Base-by-base conservation (phyloP, 1,284 basidiomycete species). In the Sanghuangporus sanghuang region DNA sequence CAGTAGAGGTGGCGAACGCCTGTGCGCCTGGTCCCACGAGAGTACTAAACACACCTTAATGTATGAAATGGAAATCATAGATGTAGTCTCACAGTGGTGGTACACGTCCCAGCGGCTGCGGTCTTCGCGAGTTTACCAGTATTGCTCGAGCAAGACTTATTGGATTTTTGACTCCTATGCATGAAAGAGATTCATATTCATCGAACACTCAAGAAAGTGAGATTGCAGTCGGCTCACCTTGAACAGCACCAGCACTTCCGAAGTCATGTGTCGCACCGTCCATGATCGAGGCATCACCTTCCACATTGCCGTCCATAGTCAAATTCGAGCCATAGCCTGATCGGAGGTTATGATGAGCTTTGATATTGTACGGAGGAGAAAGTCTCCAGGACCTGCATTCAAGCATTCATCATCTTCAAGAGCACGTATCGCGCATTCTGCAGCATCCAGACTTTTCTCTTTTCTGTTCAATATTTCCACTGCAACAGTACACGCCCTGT, bases 251-350 rank as follows among this genome's bases (percentile, higher is more conserved):
- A 16, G 87, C 82, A 67, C 85, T 84, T 27, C 89, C 90, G 71
- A 88, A 92, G 57, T 78, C 75, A 49, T 76, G 73, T 2, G 74
- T 74, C 9, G 57, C 62, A 0, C 81, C 83, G 59, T 83, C 79
- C 86, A 90, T 90, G 64, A 92, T 77, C 8, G 88, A 79, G 1
- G 90, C 90, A 69, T 92, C 90, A 68, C 90, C 92, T 74, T 92
- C 90, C 18, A 90, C 89, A 1, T 74, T 76, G 8, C 90, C 89
- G 21, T 81, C 76, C 6, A 85, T 67, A 0, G 88, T 91, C 48
- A 92, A 75, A 72, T 92, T 92, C 1, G 90, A 89, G 5, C 90
- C 90, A 65, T 81, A 84, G 0, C 89, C 89, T 87, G 62, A 32
- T 46, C 21, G n/a, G 7, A 36, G 23, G 1, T 36, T 57, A 21